phyloP scores from a whole-genome alignment of 495 filamentous ascomycete species.

The Polyplosphaeria fusca region DNA sequence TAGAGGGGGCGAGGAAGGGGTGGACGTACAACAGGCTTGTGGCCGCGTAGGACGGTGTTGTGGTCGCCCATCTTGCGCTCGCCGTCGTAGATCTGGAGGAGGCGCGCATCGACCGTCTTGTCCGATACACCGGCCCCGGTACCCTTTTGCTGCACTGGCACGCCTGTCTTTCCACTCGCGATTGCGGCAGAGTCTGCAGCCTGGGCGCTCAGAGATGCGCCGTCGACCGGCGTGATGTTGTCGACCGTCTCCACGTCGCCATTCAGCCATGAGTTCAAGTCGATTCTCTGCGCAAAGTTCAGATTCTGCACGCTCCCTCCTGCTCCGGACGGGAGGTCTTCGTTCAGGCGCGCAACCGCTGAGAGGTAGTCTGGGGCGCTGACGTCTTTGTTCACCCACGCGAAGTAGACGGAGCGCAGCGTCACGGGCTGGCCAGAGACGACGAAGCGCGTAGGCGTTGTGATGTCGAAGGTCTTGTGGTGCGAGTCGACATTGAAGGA shows the following conservation, averaged over 20 bases:
- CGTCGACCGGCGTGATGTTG: constrained; percentile 79
- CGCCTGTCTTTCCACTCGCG: constrained; percentile 47
- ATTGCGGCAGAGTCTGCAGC: constrained; percentile 49
- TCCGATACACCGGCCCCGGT: constrained; percentile 31
- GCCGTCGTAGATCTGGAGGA: constrained; percentile 83
- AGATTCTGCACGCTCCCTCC: constrained; percentile 72
- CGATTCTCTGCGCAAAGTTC: constrained; percentile 82
- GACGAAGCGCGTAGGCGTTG: constrained; percentile 77
- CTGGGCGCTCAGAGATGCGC: constrained; percentile 49
- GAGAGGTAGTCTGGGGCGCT: constrained; percentile 86
- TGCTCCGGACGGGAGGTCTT: constrained; percentile 60
- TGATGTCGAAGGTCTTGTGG: constrained; percentile 67
- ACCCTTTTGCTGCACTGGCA: constrained; percentile 41
- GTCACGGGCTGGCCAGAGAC: constrained; percentile 71
- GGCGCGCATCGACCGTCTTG: constrained; percentile 70
- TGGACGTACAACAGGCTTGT: constrained; percentile 77
- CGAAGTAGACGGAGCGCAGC: constrained; percentile 90
- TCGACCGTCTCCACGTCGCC: constrained; percentile 85
- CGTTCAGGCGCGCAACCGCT: constrained; percentile 73
- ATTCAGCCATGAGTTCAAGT: constrained; percentile 88
- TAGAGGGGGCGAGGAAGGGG: neutral
- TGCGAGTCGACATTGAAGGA: constrained; percentile 63
- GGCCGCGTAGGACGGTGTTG: constrained; percentile 80
- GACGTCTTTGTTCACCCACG: constrained; percentile 86
- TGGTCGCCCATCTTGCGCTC: constrained; percentile 90